phyloP scores from a whole-genome alignment of 2,329 filamentous ascomycete genomes.

The Ascochyta koolunga region DNA sequence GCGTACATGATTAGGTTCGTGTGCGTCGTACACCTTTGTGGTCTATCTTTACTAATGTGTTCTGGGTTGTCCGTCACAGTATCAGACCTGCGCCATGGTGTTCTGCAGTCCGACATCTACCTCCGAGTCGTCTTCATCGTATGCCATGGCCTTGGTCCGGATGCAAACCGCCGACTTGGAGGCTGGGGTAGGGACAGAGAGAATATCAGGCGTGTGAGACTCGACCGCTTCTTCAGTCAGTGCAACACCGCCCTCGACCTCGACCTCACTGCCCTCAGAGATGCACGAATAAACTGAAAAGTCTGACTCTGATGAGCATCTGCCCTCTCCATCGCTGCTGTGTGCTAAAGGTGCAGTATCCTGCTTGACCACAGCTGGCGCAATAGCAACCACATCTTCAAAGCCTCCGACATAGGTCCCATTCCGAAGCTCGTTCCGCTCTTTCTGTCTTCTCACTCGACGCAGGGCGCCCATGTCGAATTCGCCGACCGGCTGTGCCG shows the following conservation, averaged over 20 bases:
- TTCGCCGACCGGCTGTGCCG: slow-evolving; percentile 20
- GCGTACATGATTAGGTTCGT: slow-evolving; percentile 3
- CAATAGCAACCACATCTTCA: slow-evolving; percentile 16
- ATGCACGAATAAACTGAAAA: slow-evolving; percentile 30
- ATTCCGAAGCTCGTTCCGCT: slow-evolving; percentile 30
- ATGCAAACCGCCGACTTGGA: slow-evolving; percentile 6
- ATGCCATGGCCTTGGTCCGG: not conserved
- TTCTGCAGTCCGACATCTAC: slow-evolving; percentile 20
- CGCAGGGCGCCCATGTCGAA: slow-evolving; percentile 37
- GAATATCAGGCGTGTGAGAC: slow-evolving; percentile 50
- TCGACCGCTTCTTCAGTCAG: slow-evolving; percentile 63
- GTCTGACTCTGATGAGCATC: slow-evolving; percentile 23
- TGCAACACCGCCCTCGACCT: slow-evolving; percentile 60
- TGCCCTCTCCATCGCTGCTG: not conserved
- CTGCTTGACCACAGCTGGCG: not conserved
- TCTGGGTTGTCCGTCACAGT: not conserved
- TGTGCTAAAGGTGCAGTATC: not conserved
- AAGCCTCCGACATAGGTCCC: slow-evolving; percentile 23
- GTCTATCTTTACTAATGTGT: not conserved
- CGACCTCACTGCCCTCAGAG: slow-evolving; percentile 49
- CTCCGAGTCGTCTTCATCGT: slow-evolving; percentile 9
- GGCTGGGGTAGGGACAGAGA: slow-evolving; percentile 5
- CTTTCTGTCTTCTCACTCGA: slow-evolving; percentile 34
- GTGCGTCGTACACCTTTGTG: not conserved
- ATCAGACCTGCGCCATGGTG: slow-evolving; percentile 40